Evolutionary conservation across 2,329 filamentous ascomycete species (phyloP), one percentile per base, ranked within the genome.

Genomic region (Gnomoniopsis smithogilvyi): DNA sequence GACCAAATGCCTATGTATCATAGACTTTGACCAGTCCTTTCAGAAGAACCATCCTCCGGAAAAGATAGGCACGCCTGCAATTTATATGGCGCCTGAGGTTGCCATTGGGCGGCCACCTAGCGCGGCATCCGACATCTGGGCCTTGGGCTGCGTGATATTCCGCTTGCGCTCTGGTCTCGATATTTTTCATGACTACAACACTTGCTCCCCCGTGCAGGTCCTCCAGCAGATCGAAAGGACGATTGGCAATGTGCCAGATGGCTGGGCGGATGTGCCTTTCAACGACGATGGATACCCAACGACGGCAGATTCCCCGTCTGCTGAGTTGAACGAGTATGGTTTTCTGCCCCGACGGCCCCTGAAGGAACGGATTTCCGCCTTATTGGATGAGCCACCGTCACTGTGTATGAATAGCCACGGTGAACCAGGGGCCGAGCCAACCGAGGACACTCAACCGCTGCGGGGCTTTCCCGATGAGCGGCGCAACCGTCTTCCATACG

Each of bases 11-110:
- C 57, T 66, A 48, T 62, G 60, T 36, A 49, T 66, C 34, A 62
- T 66, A 38, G 65, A 66, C 64, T 67, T 67, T 57, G 64, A 65
- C 52, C 62, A 67, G 34, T 61, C 60, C 2, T 67, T 65, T 56
- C 34, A 24, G 14, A 54, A 26, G 38, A 33, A 36, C 24, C 33
- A 54, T 34, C 59, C 63, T 15, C 26, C 51, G 21, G 43, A 30
- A 21, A 21, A 14, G 19, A 52, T 45, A 17, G 63, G 59, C 43
- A 64, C 52, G 11, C 63, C 63, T 48, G 36, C 56, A 15, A 55
- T 55, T 43, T 67, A 56, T 38, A 48, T 64, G 41, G 64, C 65
- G 15, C 66, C 66, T 56, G 65, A 70, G 55, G 62, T 62, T 11
- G 61, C 60, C 6, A 55, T 62, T 17, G 65, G 62, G 36, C 41